Evolutionary conservation across 345 rosid genomes (phyloP), one percentile per base, ranked within the genome.

Genomic region (Bruguiera gymnorhiza): DNA sequence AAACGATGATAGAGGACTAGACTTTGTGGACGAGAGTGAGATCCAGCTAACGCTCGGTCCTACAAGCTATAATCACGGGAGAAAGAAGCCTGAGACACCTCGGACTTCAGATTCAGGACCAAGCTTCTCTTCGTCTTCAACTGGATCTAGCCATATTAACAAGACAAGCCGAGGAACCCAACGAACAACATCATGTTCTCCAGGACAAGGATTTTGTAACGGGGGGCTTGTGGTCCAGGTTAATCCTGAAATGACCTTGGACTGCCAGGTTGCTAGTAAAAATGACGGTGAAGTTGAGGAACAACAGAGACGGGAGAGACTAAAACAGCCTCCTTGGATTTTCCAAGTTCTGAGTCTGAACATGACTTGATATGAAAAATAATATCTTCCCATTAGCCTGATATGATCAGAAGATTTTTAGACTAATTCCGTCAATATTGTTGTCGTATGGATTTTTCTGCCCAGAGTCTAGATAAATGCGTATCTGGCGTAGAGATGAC

Each of bases 41-140:
- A 91, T 94, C 39, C 90, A 91, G 84, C 82, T 94, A 75, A 94
- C 98, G 4, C 79, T 92, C 18, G 98, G 98, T 19, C 97, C 91
- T 11, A 62, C 91, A 16, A 80, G 78, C 62, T 83, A 82, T 53
- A 23, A 70, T 60, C 60, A 6, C 15, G 15, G 83, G 29, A 78
- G 83, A 70, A 86, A 58, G 75, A 87, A 83, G 74, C 76, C 66
- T 32, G 82, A 72, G 68, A 75, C 78, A 30, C 79, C 75, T 63
- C 67, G 67, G 11, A 80, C 83, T 62, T 79, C 87, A 46, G 86
- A 84, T 62, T 84, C 90, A 27, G 91, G 84, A 50, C 82, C 79
- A 66, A 84, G 89, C 76, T 80, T 88, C 68, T 93, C 93, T 51
- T 93, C 96, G 10, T 88, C 97, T 26, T 89, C 91, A 6, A 78